These are phyloP conservation scores for Globisporangium camurandrum DNA, from an alignment of 352 stramenopile genomes.

Conservation along the genomic window DNA sequence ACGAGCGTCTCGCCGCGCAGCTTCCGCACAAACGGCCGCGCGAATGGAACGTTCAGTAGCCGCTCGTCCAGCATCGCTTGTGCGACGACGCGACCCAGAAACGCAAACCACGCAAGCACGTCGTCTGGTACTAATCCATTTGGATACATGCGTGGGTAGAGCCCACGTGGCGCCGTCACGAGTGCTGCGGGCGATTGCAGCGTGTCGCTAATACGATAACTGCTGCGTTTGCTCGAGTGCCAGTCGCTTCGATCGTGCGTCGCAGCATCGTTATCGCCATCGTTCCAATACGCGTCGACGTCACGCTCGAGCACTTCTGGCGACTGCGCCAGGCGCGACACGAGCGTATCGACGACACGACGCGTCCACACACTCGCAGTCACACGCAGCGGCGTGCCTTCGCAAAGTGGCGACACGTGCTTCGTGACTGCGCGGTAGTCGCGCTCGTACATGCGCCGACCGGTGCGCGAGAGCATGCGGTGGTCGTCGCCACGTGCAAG, in stretches of 20 bases:
- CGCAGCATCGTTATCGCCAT: slow-evolving; percentile 20
- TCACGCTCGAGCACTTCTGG: slow-evolving; percentile 63
- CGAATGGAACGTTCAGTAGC: slow-evolving; percentile 73
- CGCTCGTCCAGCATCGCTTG: slow-evolving; percentile 81
- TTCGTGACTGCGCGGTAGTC: slow-evolving; percentile 76
- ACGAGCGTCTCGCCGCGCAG: slow-evolving; percentile 46
- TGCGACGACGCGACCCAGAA: slow-evolving; percentile 57
- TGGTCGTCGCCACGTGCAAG: slow-evolving; percentile 45
- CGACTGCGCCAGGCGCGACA: slow-evolving; percentile 28
- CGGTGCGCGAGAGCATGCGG: slow-evolving; percentile 56
- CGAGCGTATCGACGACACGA: slow-evolving; percentile 41
- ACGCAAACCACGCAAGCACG: slow-evolving; percentile 56
- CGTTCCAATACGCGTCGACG: slow-evolving; percentile 53
- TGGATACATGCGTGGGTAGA: not conserved
- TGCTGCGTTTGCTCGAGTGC: slow-evolving; percentile 45
- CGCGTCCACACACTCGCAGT: slow-evolving; percentile 33
- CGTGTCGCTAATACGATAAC: slow-evolving; percentile 34
- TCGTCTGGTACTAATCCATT: no score
- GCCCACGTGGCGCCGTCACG: not conserved
- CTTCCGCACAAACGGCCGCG: slow-evolving; percentile 58
- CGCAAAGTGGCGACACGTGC: slow-evolving; percentile 65
- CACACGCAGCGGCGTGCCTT: slow-evolving; percentile 55
- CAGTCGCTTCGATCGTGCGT: slow-evolving; percentile 11
- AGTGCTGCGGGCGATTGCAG: not conserved
- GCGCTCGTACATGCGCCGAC: slow-evolving; percentile 68